Base-by-base conservation (phyloP, 2,329 filamentous ascomycete genomes). In the Thelonectria discophora region DNA sequence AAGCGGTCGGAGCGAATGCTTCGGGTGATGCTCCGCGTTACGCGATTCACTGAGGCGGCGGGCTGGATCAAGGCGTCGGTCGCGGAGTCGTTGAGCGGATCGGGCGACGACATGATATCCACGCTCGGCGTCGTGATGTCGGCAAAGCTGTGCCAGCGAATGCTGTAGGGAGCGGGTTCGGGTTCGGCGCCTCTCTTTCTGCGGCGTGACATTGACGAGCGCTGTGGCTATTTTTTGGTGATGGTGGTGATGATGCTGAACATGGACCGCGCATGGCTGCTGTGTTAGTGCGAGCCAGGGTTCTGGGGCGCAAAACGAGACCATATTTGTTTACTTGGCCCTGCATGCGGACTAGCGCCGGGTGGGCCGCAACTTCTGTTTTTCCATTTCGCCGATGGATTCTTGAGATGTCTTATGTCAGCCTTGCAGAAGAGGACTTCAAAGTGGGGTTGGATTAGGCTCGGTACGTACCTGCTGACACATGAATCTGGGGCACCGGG, bases 71-170 rank as follows among this genome's bases (percentile, higher is more conserved):
- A 66, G 32, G 73, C 68, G 61, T 67, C 69, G 55, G 72, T 67
- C 57, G 75, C 69, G 52, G 68, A 65, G 50, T 79, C 77, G 72
- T 80, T 82, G 60, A 84, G 76, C 46, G 82, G 82, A 72, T 84
- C 82, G 40, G 82, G 82, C 65, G 82, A 84, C 56, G 81, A 83
- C 74, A 81, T 80, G 69, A 77, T 74, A 71, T 81, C 80, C 65
- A 75, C 74, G 69, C 75, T 77, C 55, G 76, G 73, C 52, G 75
- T 77, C 48, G 72, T 73, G 65, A 76, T 74, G 65, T 72, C 71
- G 58, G 73, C 73, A 64, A 75, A 69, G 53, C 70, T 72, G 58
- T 76, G 75, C 76, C 76, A 78, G 68, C 76, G 75, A 57, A 77
- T 62, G 60, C 58, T 70, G 66, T 71, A 76, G 27, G 69, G 61